Evolutionary conservation across 192 early-diverging fungal species (phyloP), one percentile per base, ranked within the genome.

Genomic region (Backusella australiensis): DNA sequence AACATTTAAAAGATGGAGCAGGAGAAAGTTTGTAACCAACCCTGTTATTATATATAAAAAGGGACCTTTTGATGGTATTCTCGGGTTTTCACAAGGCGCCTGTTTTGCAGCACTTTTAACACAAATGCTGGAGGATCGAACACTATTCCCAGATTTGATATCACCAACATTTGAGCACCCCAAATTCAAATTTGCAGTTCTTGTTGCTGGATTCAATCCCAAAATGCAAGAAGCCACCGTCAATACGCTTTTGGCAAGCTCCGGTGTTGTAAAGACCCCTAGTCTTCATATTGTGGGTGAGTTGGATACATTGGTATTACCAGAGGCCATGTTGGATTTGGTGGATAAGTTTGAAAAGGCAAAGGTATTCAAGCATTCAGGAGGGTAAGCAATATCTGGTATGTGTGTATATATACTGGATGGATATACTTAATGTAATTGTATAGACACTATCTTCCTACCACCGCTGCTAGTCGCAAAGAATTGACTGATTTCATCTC

Each of bases 41-140:
- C 12, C 4, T 6, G 34, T 71, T 44, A 5, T 32, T 11, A 17
- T 32, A 1, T 44, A 59, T 6, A 11, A 23, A 35, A 36, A 85
- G 84, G 86, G 86, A 36, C 86, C 86, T 12, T 87, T 87, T 74
- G 86, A 87, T 65, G 86, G 84, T 29, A 74, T 87, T 14, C 77
- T 87, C 69, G 86, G 86, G 15, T 87, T 87, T 68, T 86, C 84
- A 39, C 86, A 87, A 26, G 80, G 86, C 17, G 86, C 85, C 0
- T 78, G 81, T 1, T 84, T 87, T 85, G 84, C 84, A 3, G 77
- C 83, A 9, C 38, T 87, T 59, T 29, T 87, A 6, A 71, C 70
- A 49, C 77, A 81, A 39, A 52, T 78, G 4, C 65, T 86, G 32
- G 35, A 86, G 21, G 81, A 84, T 49, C 65, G 79, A 7, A 39